These are phyloP conservation scores for Hemileccinum impolitum DNA, from an alignment of 768 basidiomycete species.

Conservation along the genomic window DNA sequence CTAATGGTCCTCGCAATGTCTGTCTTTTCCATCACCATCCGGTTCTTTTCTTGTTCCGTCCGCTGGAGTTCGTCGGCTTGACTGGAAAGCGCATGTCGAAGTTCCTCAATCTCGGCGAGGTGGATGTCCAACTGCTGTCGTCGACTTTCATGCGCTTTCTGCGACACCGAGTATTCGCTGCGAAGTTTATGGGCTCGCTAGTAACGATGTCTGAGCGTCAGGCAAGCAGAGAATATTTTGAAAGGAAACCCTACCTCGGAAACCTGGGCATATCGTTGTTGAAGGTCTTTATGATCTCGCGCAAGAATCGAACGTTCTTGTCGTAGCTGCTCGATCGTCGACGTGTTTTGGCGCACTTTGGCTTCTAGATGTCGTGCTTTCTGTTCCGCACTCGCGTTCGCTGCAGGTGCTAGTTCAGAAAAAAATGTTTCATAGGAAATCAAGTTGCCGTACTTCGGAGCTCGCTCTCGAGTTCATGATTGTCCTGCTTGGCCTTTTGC, in stretches of 20 bases:
- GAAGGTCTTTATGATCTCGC: slow-evolving; percentile 69
- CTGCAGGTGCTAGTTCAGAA: slow-evolving; percentile 31
- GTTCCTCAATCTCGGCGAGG: slow-evolving; percentile 69
- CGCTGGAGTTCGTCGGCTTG: slow-evolving; percentile 62
- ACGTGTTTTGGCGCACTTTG: slow-evolving; percentile 64
- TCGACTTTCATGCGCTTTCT: slow-evolving; percentile 65
- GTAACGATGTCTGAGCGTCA: not conserved
- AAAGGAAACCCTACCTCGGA: slow-evolving; percentile 53
- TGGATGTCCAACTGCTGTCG: slow-evolving; percentile 73
- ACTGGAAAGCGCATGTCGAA: slow-evolving; percentile 61
- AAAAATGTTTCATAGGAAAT: not conserved
- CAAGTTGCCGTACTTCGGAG: slow-evolving; percentile 53
- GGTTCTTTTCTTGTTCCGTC: slow-evolving; percentile 61
- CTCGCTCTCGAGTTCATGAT: slow-evolving; percentile 68
- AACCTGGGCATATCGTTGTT: slow-evolving; percentile 60
- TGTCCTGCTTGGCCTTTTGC: slow-evolving; percentile 68
- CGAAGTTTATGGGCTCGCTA: slow-evolving; percentile 63
- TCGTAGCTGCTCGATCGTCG: slow-evolving; percentile 70
- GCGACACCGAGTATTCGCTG: slow-evolving; percentile 55
- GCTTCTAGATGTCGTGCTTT: slow-evolving; percentile 66
- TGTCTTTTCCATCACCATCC: slow-evolving; percentile 57
- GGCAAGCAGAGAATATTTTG: not conserved
- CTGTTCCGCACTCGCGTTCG: slow-evolving; percentile 66
- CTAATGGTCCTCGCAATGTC: slow-evolving; percentile 67
- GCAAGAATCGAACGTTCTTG: slow-evolving; percentile 71